These are phyloP conservation scores for Volvox carteri DNA, from an alignment of 163 green algal species.

Conservation along the genomic window DNA sequence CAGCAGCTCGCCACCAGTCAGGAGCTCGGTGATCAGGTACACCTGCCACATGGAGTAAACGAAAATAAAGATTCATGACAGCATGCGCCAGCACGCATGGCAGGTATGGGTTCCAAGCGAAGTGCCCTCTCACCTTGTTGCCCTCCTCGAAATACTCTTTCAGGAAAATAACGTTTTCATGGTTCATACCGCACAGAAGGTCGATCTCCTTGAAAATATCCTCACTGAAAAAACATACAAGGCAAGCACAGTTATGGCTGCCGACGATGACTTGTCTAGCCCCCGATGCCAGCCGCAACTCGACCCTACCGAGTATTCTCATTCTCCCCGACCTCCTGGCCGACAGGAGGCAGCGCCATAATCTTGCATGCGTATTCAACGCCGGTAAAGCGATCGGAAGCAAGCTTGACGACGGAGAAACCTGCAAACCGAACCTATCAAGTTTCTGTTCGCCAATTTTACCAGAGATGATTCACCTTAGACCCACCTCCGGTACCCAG, in stretches of 20 bases:
- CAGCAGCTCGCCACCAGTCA: constrained; percentile 91
- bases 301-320: constrained; percentile 79
- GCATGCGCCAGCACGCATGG: not conserved
- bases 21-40: constrained; percentile 91
- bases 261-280: not conserved
- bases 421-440: constrained; percentile 67
- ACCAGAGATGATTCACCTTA: not conserved
- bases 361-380: constrained; percentile 85
- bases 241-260: not conserved
- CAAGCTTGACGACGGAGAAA: constrained; percentile 88
- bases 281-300: constrained; percentile 7
- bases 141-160: constrained; percentile 91
- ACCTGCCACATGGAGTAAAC: constrained; percentile 68
- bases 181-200: constrained; percentile 86
- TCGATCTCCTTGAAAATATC: constrained; percentile 95
- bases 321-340: constrained; percentile 77
- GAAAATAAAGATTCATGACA: too few relatives aligned
- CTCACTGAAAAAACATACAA: constrained; percentile 58
- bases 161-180: constrained; percentile 90
- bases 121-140: constrained; percentile 75
- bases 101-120: not conserved
- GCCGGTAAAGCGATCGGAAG: constrained; percentile 75
- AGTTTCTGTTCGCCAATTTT: not conserved
- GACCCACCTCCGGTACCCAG: constrained; percentile 86
- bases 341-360: constrained; percentile 77